Evolutionary conservation across 306 rosid genomes (phyloP), one percentile per base, ranked within the genome.

Genomic region (Arachis hypogaea): DNA sequence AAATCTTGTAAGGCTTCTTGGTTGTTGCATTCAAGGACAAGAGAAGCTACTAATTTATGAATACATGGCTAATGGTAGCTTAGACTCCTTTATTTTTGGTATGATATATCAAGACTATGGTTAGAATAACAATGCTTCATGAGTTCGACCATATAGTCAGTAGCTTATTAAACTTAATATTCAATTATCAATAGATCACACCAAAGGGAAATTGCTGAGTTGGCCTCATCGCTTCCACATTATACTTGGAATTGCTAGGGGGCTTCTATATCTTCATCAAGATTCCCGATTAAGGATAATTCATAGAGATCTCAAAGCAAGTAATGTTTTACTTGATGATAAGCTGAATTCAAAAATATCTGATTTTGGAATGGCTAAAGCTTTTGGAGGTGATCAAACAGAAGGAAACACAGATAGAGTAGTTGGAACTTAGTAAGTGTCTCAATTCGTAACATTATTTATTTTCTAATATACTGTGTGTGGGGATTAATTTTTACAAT

Each of bases 271-370:
- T 78, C 86, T 87, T 46, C 85, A 87, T 67, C 88, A 86, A 67
- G 91, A 86, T 65, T 88, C 90, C 0, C 74, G 86, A 63, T 51
- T 88, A 47, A 77, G 92, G 44, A 85, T 88, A 10, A 72, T 88
- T 47, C 90, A 88, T 30, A 88, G 90, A 85, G 88, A 88, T 52
- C 79, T 88, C 3, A 88, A 88, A 78, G 78, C 93, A 11, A 85
- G 90, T 77, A 85, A 88, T 36, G 76, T 88, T 16, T 80, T 85
- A 68, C 84, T 85, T 41, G 88, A 88, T 75, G 58, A 72, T 0
- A 82, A 82, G 29, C 73, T 80, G 66, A 78, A 68, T 41, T 86
- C 91, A 1, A 88, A 88, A 74, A 86, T 88, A 36, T 88, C 89
- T 41, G 89, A 88, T 57, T 88, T 88, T 72, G 93, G 93, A 44